phyloP scores from a whole-genome alignment of 495 filamentous ascomycete genomes.

The Xylaria sp. region DNA sequence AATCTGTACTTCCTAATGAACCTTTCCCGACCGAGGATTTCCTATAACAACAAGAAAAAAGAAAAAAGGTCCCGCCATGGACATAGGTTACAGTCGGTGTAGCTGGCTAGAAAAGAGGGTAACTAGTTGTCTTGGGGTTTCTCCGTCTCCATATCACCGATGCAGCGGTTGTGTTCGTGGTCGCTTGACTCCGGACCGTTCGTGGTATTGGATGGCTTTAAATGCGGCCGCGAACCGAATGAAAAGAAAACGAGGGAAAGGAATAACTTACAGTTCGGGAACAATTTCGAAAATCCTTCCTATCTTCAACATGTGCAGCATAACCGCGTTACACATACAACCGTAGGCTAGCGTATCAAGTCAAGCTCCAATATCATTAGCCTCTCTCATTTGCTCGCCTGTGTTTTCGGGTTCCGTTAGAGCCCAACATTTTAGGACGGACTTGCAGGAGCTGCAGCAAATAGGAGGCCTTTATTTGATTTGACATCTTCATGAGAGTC shows the following conservation, averaged over 20 bases:
- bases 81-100: not conserved
- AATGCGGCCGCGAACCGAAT: not conserved
- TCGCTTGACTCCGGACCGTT: not conserved
- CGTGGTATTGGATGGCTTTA: not conserved
- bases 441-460: not conserved
- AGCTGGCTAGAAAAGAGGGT: not conserved
- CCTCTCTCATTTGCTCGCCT: not conserved
- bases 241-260: not conserved
- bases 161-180: not conserved
- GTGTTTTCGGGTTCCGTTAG: not conserved
- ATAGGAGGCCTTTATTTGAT: not conserved
- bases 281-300: not conserved
- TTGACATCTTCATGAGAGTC: not conserved
- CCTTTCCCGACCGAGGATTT: not conserved
- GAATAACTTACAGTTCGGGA: not conserved
- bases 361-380: not conserved
- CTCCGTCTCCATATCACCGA: not conserved
- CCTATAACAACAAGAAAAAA: not conserved
- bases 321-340: not conserved
- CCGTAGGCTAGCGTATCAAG: not conserved
- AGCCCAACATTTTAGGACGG: not conserved
- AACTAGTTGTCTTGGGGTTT: not conserved
- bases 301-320: not conserved
- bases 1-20: not conserved
- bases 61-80: not conserved